These are phyloP conservation scores for Magnolia changhungtana DNA, from an alignment of 164 flowering plant species.

Conservation along the genomic window DNA sequence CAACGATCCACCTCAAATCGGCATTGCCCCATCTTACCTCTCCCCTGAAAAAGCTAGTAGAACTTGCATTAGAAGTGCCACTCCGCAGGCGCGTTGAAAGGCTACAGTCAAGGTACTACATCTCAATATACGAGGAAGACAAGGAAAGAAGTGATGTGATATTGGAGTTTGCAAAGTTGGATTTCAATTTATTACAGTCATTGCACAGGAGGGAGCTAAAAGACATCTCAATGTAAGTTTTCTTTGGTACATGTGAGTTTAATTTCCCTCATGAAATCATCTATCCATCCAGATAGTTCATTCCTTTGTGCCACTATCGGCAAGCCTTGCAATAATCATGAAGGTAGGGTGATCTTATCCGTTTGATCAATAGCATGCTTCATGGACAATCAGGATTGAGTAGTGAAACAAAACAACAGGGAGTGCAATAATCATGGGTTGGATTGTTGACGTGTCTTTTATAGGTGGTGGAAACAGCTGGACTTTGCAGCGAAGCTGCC, in stretches of 20 bases:
- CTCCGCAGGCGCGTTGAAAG: constrained; percentile 14
- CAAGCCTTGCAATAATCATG: too few species aligned
- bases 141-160: background rate
- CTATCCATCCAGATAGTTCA: too few species aligned
- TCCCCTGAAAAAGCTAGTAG: constrained; percentile 10
- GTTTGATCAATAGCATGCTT: too few species aligned
- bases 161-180: constrained; percentile 8
- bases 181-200: constrained; percentile 17
- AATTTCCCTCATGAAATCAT: background rate
- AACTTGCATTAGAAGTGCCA: constrained; percentile 14
- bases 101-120: constrained; percentile 14
- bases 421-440: too few species aligned
- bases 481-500: constrained; percentile 35
- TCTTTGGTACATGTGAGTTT: background rate
- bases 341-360: too few species aligned
- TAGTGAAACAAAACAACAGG: too few species aligned
- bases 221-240: constrained; percentile 11
- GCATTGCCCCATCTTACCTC: background rate
- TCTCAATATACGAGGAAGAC: constrained; percentile 13
- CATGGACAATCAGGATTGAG: too few species aligned
- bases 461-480: constrained; percentile 56
- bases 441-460: background rate
- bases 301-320: too few species aligned
- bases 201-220: constrained; percentile 21
- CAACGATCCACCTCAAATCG: constrained; percentile 5